Conservation (phyloP, 225 moss, liverwort and hornwort species). For the Neckera pumila region DNA sequence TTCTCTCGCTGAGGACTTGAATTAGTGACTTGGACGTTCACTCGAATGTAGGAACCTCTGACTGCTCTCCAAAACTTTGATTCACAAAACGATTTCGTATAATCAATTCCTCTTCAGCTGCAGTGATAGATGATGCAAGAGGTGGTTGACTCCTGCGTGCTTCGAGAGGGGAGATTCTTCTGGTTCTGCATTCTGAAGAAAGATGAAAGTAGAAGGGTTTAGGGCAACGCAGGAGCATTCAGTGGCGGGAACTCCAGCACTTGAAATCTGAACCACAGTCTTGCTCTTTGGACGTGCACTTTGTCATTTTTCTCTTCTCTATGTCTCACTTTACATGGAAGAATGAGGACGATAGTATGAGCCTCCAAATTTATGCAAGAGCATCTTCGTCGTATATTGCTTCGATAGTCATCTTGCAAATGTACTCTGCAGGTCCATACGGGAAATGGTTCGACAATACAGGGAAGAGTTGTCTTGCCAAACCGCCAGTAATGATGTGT, state of each 20-base stretch:
- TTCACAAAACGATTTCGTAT: not conserved
- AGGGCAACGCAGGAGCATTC: not conserved
- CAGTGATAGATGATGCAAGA: not conserved
- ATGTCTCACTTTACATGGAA: not conserved
- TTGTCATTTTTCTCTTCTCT: not conserved
- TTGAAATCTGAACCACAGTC: not conserved
- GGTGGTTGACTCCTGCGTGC: not conserved
- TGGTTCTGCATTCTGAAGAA: not conserved
- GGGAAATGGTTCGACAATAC: constrained; percentile 28
- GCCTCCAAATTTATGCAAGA: not conserved
- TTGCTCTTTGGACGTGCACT: not conserved
- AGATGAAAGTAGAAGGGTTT: not conserved
- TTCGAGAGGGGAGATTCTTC: not conserved
- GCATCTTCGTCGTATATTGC: not conserved
- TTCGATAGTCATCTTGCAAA: not conserved
- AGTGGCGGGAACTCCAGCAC: not conserved
- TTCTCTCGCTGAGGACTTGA: not conserved
- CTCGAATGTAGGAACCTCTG: not conserved
- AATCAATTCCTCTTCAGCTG: not conserved
- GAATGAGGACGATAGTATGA: not conserved
- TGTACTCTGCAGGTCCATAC: not conserved
- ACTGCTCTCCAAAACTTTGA: not conserved
- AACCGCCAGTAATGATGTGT: not conserved
- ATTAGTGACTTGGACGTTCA: not conserved
- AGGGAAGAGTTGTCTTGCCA: constrained; percentile 24